These are phyloP conservation scores for Magnolia changhungtana DNA, from an alignment of 164 flowering plant species.

Conservation along the genomic window DNA sequence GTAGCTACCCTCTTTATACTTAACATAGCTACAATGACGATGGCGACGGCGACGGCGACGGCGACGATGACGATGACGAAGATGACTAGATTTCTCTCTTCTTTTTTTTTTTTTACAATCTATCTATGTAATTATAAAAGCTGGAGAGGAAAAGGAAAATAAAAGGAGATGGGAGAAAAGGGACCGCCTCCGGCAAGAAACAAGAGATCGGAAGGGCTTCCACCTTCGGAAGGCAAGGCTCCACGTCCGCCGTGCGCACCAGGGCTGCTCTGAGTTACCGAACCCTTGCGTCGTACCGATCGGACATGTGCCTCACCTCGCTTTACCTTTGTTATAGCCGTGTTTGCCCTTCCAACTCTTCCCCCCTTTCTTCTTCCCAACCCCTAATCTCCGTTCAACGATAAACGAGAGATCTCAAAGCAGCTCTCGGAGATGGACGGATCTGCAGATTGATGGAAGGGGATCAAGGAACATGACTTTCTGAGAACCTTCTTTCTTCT, in stretches of 20 bases:
- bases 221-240: constrained; percentile 74
- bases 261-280: constrained; percentile 25
- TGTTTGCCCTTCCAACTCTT: constrained; percentile 5
- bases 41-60: background rate
- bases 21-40: constrained; percentile 23
- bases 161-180: background rate
- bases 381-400: background rate
- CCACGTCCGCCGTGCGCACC: constrained; percentile 82
- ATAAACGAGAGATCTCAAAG: background rate
- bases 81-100: background rate
- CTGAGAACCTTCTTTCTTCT: background rate
- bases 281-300: constrained; percentile 12
- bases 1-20: constrained; percentile 80
- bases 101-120: background rate
- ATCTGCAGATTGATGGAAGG: background rate
- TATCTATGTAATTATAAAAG: background rate
- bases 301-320: constrained; percentile 25
- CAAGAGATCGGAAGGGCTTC: constrained; percentile 74
- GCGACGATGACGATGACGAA: too few species aligned
- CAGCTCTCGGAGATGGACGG: background rate
- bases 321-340: constrained; percentile 29
- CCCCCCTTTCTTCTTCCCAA: background rate
- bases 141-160: background rate
- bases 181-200: constrained; percentile 68
- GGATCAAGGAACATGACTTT: background rate